Evolutionary conservation across 2,329 filamentous ascomycete genomes (phyloP), one percentile per base, ranked within the genome.

Genomic region (Cladosporium sphaerospermum): DNA sequence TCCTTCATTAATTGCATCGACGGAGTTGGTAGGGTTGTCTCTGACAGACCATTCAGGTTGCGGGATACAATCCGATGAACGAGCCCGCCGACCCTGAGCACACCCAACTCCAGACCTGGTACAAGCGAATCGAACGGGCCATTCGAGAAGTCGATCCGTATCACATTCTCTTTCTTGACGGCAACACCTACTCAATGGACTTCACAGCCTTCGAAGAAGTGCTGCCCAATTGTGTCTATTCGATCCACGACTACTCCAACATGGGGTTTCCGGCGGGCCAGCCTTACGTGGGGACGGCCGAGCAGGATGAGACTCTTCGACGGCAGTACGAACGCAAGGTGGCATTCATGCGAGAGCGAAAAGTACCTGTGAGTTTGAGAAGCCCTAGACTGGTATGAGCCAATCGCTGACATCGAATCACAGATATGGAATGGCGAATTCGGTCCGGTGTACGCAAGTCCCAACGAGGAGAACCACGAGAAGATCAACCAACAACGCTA

Each of bases 31-130:
- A 11, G 9, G n/a, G n/a, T 13, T 16, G 14, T 31, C 9, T 3
- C 18, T 52, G 32, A 52, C 33, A 19, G 4, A 6, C 7, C 11
- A 1, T 45, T 4, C 36, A 52, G 49, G 37, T 64, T n/a, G 76
- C 76, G 3, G 76, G 76, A 2, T 79, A 78, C 58, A 78, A 78
- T 53, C 74, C 75, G 2, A 70, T 78, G 37, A 78, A 79, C 56
- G 76, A 78, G 59, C 76, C 75, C 3, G 73, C 70, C 48, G 76
- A 78, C 56, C 71, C 76, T 0, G 59, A 73, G 50, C 75, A 78
- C 54, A 63, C 67, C 40, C 68, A 74, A 1, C 67, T 78, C 0
- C 72, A 70, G 7, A 68, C 67, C 0, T 78, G 75, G 60, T 78
- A 78, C 56, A 67, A 71, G 4, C 65, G 74, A 0, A 59, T 76